A percentile compares a stretch with the other conserved stretches of the same genome.
Conservation (phyloP, 139 green algal genomes). For the Ettlia oleoabundans region DNA sequence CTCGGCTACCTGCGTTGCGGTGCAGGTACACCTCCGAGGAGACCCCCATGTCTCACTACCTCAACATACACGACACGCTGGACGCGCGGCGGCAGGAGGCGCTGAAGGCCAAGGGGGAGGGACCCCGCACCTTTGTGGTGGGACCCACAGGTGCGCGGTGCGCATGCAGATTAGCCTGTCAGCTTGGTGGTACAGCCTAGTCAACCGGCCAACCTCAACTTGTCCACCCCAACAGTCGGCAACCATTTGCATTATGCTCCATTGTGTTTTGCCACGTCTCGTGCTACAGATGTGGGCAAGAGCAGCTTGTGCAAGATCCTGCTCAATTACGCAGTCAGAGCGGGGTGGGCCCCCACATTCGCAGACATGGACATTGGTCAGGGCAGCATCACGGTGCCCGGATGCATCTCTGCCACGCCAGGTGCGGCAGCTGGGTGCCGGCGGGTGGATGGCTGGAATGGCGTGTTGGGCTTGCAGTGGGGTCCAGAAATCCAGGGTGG, state of each 20-base stretch:
- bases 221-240: no score
- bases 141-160: constrained; percentile 66
- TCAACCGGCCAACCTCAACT: no score
- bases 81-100: constrained; percentile 58
- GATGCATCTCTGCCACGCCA: constrained; percentile 81
- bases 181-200: no score
- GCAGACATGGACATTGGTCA: constrained; percentile 95
- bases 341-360: constrained; percentile 71
- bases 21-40: constrained; percentile 83
- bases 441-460: no score
- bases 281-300: constrained; percentile 81
- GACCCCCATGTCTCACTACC: constrained; percentile 84
- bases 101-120: constrained; percentile 30
- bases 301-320: constrained; percentile 83
- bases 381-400: constrained; percentile 82
- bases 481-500: no score
- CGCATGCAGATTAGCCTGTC: no score
- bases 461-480: no score
- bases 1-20: no score
- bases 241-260: no score
- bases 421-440: not conserved
- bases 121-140: constrained; percentile 65
- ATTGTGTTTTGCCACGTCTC: not conserved
- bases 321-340: constrained; percentile 87
- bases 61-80: constrained; percentile 80